Base-by-base conservation (phyloP, 1,284 basidiomycete genomes). In the Puccinia triticina region DNA sequence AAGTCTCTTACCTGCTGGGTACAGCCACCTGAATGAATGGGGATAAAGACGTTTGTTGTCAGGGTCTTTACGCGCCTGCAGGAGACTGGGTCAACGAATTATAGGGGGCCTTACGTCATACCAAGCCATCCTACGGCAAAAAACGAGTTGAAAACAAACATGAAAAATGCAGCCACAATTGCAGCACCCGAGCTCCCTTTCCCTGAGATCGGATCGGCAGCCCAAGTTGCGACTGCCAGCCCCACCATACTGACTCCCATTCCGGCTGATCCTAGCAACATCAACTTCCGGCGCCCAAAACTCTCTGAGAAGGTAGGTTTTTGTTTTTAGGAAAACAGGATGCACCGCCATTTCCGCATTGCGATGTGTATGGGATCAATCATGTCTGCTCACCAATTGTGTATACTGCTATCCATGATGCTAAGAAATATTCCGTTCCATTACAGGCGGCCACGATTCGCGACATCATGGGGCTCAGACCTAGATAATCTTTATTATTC, bases 91-190 rank as follows among this genome's bases (percentile, higher is more conserved):
- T n/a, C n/a, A n/a, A n/a, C n/a, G n/a, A n/a, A 55, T 26, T 32
- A 1, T 90, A 5, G 8, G 84, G 91, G 91, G 79, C 92, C 87
- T 91, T 91, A 91, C 5, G 91, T 91, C 90, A 92, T 92, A 29
- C 91, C 91, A 86, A 92, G 89, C 91, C 91, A 92, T 53, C 91
- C 92, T 80, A 92, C 88, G 0, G 91, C 91, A 86, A 92, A 92
- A 88, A 91, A 91, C 50, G 92, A 89, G 85, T 92, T 92, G 87
- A 92, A 92, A 50, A 91, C 87, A 86, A 91, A 92, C 84, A 90
- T 86, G 88, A 85, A 92, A 14, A 90, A 89, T 0, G 90, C 89
- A 46, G 90, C 91, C 16, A 90, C 89, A 81, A 91, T 87, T 74
- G 90, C 89, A 18, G 64, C n/a, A 10, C 64, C 64, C 0, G 90